Evolutionary conservation across 148 eudicot genomes (phyloP).

Genomic region (Pharnaceum exiguum): DNA sequence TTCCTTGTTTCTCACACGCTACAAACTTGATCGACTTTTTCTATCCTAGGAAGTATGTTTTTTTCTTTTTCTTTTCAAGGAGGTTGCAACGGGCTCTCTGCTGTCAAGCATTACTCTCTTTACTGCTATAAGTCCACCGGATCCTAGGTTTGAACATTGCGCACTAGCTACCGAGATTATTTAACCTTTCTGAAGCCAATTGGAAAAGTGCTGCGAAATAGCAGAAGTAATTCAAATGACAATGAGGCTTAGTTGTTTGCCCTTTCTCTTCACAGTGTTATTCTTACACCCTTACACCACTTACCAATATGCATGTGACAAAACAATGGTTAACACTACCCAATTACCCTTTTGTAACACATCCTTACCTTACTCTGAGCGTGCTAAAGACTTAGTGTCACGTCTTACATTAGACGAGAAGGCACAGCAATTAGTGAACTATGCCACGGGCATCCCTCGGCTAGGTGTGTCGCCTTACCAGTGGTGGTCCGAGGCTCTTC

Average conservation of each 20-base stretch:
- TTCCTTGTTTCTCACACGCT: not conserved
- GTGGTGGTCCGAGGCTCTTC: conserved; percentile 78
- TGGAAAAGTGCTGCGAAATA: not conserved
- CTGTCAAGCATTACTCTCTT: no score
- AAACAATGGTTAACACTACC: conserved; percentile 9
- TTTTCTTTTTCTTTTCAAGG: no score
- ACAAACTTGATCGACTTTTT: not conserved
- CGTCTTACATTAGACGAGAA: conserved; percentile 44
- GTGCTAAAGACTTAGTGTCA: conserved; percentile 41
- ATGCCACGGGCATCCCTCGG: conserved; percentile 34
- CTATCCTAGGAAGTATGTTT: no score
- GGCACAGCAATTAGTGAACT: conserved; percentile 32
- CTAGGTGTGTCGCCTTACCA: conserved; percentile 46
- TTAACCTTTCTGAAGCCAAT: not conserved
- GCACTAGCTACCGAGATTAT: no score
- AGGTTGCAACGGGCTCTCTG: no score
- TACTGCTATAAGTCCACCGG: no score
- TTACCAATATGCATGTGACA: conserved; percentile 29
- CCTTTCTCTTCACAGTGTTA: conserved; percentile 16
- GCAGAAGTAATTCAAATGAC: not conserved
- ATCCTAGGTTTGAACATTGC: no score
- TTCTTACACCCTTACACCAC: conserved; percentile 16
- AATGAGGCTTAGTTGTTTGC: not conserved
- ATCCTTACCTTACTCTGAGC: conserved; percentile 18
- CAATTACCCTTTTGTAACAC: conserved; percentile 34